Conservation (phyloP, 2,329 filamentous ascomycete genomes). For the Verticillium nonalfalfae region DNA sequence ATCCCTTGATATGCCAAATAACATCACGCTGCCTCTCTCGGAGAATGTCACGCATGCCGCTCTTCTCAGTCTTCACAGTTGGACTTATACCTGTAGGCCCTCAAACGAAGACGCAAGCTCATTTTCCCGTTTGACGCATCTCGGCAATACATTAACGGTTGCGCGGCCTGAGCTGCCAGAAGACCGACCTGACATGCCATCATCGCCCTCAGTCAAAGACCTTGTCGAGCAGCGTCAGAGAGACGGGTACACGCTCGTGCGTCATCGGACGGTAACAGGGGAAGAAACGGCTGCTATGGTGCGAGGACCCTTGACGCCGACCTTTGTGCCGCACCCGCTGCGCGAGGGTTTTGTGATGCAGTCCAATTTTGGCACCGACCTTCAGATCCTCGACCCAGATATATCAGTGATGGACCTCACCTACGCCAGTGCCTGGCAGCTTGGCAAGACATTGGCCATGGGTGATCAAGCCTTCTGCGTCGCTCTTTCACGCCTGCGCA, state of each 20-base stretch:
- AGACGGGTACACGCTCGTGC: slow-evolving; percentile 30
- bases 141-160: too few relatives aligned
- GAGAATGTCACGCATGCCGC: slow-evolving; percentile 3
- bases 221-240: slow-evolving; percentile 12
- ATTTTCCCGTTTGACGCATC: too few relatives aligned
- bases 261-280: slow-evolving; percentile 28
- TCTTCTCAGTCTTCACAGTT: slow-evolving; percentile 29
- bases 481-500: slow-evolving; percentile 12
- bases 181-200: background rate
- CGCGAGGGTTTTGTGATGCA: background rate
- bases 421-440: slow-evolving; percentile 35
- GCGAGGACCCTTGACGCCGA: slow-evolving; percentile 30
- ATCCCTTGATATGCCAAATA: slow-evolving; percentile 20
- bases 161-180: too few relatives aligned
- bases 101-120: slow-evolving; percentile 7
- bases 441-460: slow-evolving; percentile 31
- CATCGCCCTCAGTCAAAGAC: background rate
- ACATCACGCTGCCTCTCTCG: slow-evolving; percentile 10
- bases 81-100: slow-evolving; percentile 31
- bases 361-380: slow-evolving; percentile 26
- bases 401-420: slow-evolving; percentile 35
- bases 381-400: slow-evolving; percentile 31
- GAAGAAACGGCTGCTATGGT: slow-evolving; percentile 29
- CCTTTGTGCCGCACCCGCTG: slow-evolving; percentile 6
- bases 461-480: slow-evolving; percentile 22